Percentiles rank a stretch among this genome's conserved stretches.
Conservation (phyloP, 164 flowering plant genomes). For the Cinnamomum micranthum region DNA sequence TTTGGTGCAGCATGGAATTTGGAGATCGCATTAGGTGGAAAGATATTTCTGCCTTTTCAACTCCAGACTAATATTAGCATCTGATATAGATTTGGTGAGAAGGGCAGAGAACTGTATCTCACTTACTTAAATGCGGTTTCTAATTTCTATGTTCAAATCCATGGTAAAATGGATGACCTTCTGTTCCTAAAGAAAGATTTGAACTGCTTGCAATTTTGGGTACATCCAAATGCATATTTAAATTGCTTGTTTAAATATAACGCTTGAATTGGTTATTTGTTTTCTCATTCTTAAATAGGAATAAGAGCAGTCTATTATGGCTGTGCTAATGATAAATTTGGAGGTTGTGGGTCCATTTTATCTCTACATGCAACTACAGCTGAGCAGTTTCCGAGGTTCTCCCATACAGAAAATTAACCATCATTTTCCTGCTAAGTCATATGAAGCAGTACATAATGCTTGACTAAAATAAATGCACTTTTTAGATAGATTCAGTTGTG, state of each 20-base stretch:
- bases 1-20: background rate
- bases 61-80: background rate
- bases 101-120: background rate
- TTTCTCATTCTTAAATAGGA: slow-evolving; percentile 28
- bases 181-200: background rate
- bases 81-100: background rate
- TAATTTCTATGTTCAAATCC: background rate
- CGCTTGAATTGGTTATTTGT: background rate
- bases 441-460: background rate
- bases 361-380: slow-evolving; percentile 55
- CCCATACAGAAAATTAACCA: background rate
- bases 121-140: background rate
- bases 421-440: background rate
- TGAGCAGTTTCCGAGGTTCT: slow-evolving; percentile 29
- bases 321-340: slow-evolving; percentile 90
- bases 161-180: background rate
- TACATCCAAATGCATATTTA: background rate
- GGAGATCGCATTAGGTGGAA: background rate
- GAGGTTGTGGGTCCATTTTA: slow-evolving; percentile 92
- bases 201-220: background rate
- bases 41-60: background rate
- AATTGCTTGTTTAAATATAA: background rate
- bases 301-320: slow-evolving; percentile 84
- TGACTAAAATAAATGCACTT: background rate
- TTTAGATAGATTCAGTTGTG: background rate